These are phyloP conservation scores for Populus davidiana DNA, from an alignment of 345 rosid species.

Conservation along the genomic window DNA sequence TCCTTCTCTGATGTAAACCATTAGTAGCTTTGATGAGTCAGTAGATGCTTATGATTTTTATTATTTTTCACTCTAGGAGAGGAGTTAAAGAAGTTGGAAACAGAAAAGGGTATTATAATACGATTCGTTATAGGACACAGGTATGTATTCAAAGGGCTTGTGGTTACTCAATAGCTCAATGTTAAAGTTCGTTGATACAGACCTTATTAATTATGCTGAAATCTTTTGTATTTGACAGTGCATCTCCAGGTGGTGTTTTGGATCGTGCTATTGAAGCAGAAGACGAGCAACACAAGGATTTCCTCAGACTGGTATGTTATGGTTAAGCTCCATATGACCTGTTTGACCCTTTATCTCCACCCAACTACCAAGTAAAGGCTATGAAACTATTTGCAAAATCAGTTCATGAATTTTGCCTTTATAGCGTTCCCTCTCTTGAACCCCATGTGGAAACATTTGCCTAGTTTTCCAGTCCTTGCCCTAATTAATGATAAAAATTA, in stretches of 20 bases:
- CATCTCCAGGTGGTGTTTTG: constrained; percentile 60
- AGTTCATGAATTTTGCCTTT: not conserved
- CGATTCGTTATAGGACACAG: constrained; percentile 67
- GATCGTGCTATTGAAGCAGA: constrained; percentile 71
- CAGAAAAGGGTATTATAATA: constrained; percentile 64
- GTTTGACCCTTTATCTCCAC: not conserved
- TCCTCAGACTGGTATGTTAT: constrained; percentile 54
- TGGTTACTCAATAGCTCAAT: not conserved
- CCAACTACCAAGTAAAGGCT: not conserved
- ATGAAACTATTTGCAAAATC: not conserved
- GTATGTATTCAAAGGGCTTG: constrained; percentile 25
- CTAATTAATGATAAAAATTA: not conserved
- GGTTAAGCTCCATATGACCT: not conserved
- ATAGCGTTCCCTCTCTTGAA: not conserved
- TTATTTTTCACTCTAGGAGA: constrained; percentile 43
- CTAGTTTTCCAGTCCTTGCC: not conserved
- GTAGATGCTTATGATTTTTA: constrained; percentile 16
- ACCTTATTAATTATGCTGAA: not conserved
- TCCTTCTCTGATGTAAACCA: not conserved
- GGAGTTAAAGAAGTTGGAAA: constrained; percentile 60
- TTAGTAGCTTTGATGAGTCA: not conserved
- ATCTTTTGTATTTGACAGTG: constrained; percentile 36
- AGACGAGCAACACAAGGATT: constrained; percentile 65
- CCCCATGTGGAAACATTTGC: not conserved
- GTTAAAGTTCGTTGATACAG: constrained; percentile 6